These are phyloP conservation scores for Venturia nashicola DNA, from an alignment of 2,329 filamentous ascomycete genomes.

Conservation along the genomic window DNA sequence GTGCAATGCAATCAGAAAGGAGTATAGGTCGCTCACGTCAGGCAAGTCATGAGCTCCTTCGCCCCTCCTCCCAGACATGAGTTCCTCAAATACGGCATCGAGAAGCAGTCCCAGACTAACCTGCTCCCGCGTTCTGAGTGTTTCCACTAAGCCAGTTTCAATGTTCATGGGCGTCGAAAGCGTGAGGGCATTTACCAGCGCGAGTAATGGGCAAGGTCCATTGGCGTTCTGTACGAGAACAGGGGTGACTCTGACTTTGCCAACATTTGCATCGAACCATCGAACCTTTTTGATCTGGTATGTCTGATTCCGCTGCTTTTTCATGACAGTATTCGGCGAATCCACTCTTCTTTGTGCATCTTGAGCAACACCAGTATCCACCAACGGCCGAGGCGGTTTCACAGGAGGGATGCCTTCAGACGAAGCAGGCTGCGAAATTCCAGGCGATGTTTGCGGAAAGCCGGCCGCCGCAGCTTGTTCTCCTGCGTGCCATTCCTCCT, in stretches of 20 bases:
- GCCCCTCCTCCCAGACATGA: slow-evolving; percentile 65
- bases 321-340: slow-evolving; percentile 21
- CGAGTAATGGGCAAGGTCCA: slow-evolving; percentile 84
- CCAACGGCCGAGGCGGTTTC: slow-evolving; percentile 21
- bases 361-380: slow-evolving; percentile 5
- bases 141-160: slow-evolving; percentile 63
- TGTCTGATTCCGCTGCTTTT: slow-evolving; percentile 48
- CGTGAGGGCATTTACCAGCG: slow-evolving; percentile 82
- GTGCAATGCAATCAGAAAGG: slow-evolving; percentile 76
- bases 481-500: slow-evolving; percentile 17
- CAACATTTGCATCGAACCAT: slow-evolving; percentile 58
- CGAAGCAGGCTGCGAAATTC: slow-evolving; percentile 19
- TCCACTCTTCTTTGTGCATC: slow-evolving; percentile 14
- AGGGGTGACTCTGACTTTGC: slow-evolving; percentile 61
- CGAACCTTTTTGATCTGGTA: slow-evolving; percentile 88
- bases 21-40: slow-evolving; percentile 78
- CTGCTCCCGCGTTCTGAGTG: slow-evolving; percentile 69
- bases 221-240: slow-evolving; percentile 90
- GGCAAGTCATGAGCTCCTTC: slow-evolving; percentile 56
- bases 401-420: slow-evolving; percentile 22
- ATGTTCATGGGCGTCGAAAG: slow-evolving; percentile 60
- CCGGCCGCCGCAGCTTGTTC: slow-evolving; percentile 15
- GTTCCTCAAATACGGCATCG: slow-evolving; percentile 83
- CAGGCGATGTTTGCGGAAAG: neutral
- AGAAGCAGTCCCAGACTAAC: slow-evolving; percentile 76